Percentiles rank a stretch among this genome's conserved stretches.
Evolutionary conservation across 495 filamentous ascomycete genomes (phyloP).

Genomic region (Filosporella fistucella): DNA sequence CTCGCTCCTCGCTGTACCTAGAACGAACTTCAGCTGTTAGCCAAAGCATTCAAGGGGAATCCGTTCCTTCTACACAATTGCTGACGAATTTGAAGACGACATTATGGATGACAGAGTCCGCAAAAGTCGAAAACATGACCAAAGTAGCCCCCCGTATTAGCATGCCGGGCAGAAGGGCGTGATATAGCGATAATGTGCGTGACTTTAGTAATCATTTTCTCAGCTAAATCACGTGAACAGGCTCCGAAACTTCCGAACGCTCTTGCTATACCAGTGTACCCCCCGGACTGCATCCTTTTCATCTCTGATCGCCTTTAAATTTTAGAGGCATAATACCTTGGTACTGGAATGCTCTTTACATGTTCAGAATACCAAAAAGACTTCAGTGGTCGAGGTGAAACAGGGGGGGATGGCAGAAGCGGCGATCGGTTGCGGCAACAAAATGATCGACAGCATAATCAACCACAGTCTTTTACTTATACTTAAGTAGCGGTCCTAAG

Average conservation of each 20-base stretch:
- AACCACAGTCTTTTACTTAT: constrained; percentile 4
- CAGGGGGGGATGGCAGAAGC: constrained; percentile 7
- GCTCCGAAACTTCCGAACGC: constrained; percentile 1
- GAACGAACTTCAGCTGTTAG: too few relatives aligned
- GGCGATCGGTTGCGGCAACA: constrained; percentile 2
- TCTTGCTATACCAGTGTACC: constrained; percentile 3
- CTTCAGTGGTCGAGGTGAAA: constrained; percentile 7
- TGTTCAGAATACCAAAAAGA: constrained; percentile 11
- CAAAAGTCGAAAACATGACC: too few relatives aligned
- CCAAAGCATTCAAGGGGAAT: too few relatives aligned
- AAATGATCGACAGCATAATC: constrained; percentile 7
- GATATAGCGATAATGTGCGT: too few relatives aligned
- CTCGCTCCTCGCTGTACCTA: too few relatives aligned
- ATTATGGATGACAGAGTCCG: too few relatives aligned
- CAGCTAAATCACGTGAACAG: constrained; percentile 10
- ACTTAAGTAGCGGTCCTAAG: background rate
- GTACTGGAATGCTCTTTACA: background rate
- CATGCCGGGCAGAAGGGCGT: too few relatives aligned
- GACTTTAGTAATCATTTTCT: too few relatives aligned
- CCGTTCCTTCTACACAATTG: too few relatives aligned
- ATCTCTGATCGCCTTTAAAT: constrained; percentile 4
- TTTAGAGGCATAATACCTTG: constrained; percentile 5
- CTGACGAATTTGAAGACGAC: too few relatives aligned
- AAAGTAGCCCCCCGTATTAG: too few relatives aligned
- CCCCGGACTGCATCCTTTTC: constrained; percentile 8